phyloP scores from a whole-genome alignment of 1,284 basidiomycete genomes.

The Ceratobasidium sp. region DNA sequence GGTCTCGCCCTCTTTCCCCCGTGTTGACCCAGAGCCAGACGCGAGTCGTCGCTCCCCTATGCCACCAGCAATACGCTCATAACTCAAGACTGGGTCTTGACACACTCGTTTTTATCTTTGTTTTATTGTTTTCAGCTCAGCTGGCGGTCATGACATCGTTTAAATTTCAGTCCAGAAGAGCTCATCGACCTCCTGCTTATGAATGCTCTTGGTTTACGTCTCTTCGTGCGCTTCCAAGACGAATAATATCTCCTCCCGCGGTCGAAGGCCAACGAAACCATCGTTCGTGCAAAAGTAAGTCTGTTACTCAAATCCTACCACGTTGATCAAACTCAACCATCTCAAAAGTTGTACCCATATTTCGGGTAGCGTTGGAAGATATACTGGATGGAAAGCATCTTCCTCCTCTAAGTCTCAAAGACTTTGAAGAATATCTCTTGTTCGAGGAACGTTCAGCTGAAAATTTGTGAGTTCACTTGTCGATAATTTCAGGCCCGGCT shows the following conservation, averaged over 20 bases:
- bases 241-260: conserved; percentile 11
- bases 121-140: neutral
- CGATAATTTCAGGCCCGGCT: neutral
- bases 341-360: conserved; percentile 34
- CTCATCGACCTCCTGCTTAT: conserved; percentile 19
- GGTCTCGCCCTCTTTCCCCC: neutral
- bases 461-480: conserved; percentile 40
- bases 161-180: conserved; percentile 9
- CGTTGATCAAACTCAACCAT: neutral
- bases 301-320: neutral
- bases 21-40: conserved; percentile 9
- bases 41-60: conserved; percentile 27
- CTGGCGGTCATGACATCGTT: conserved; percentile 7
- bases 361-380: conserved; percentile 40
- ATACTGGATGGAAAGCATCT: conserved; percentile 43
- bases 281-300: conserved; percentile 36
- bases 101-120: conserved; percentile 23
- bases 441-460: conserved; percentile 42
- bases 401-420: conserved; percentile 43
- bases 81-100: conserved; percentile 39
- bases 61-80: neutral
- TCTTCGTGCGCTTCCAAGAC: conserved; percentile 19
- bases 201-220: conserved; percentile 26
- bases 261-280: conserved; percentile 15
- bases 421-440: conserved; percentile 44